These are phyloP conservation scores for Gymnopilus junonius DNA, from an alignment of 768 basidiomycete species.

Conservation along the genomic window DNA sequence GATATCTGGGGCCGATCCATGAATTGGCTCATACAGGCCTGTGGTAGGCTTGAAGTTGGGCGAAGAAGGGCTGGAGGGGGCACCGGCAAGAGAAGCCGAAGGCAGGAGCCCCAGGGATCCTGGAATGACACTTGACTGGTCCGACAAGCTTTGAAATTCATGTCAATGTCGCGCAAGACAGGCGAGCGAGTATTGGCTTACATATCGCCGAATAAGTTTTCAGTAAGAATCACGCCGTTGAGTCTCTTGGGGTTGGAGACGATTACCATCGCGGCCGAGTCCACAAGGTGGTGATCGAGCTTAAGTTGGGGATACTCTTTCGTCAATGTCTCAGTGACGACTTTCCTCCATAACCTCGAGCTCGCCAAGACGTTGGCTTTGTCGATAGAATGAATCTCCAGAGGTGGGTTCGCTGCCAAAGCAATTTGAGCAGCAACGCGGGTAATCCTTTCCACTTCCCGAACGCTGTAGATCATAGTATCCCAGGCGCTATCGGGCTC, in stretches of 20 bases:
- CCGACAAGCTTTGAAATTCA: conserved; percentile 74
- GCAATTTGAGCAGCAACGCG: conserved; percentile 96
- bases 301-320: conserved; percentile 88
- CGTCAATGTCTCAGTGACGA: conserved; percentile 82
- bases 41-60: conserved; percentile 75
- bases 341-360: conserved; percentile 92
- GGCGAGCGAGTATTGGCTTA: conserved; percentile 36
- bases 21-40: conserved; percentile 97
- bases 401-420: conserved; percentile 77
- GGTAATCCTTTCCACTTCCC: conserved; percentile 93
- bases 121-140: conserved; percentile 96
- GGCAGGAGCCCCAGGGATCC: conserved; percentile 96
- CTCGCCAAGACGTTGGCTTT: conserved; percentile 98
- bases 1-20: conserved; percentile 94
- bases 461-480: conserved; percentile 89
- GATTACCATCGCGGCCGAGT: conserved; percentile 96
- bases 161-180: not conserved
- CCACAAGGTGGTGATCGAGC: conserved; percentile 91
- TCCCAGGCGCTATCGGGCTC: conserved; percentile 83
- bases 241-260: conserved; percentile 88
- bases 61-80: conserved; percentile 65
- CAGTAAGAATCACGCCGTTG: conserved; percentile 94
- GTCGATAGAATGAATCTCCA: conserved; percentile 92
- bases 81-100: conserved; percentile 94
- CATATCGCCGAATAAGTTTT: conserved; percentile 98